Base-by-base conservation (phyloP, 2,329 filamentous ascomycete genomes). In the Fusarium cyanostomum region DNA sequence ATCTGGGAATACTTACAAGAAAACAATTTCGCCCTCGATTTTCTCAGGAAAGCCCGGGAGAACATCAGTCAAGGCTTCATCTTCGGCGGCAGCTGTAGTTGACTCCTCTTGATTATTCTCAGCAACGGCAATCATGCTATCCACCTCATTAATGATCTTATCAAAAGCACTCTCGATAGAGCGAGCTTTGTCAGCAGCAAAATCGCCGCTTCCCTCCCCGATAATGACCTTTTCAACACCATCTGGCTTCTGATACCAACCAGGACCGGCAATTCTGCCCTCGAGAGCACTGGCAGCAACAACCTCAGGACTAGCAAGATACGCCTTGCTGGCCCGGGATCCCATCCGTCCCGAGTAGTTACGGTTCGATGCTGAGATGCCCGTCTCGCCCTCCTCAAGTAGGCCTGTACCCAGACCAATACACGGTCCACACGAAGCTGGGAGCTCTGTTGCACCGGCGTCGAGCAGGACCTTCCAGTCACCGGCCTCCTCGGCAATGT, bases 281-380 rank as follows among this genome's bases (percentile, higher is more conserved):
- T 81, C 71, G 0, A 97, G 78, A 3, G 94, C 94, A 70, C 92
- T 96, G 8, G 95, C 94, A 5, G 94, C 94, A 1, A 98, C 94
- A 3, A 97, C 89, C 72, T 97, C 94, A 1, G 95, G 94, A 66
- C 90, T 94, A 7, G 89, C 91, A 1, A 97, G 87, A 74, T 97
- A 97, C 0, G 92, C 92, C 71, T 92, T 88, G 0, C 92, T 91
- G 6, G 49, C 33, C 1, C 57, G 51, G 1, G 68, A 59, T 18
- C 94, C 94, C 91, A 97, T 96, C 3, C 94, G 87, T 0, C 93
- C 94, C 77, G 94, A 93, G 82, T 94, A 97, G 76, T 97, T 97
- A 10, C 94, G 84, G 80, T 97, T 97, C 48, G 84, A 88, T n/a
- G n/a, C n/a, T n/a, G n/a, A n/a, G n/a, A n/a, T n/a, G n/a, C n/a